Base-by-base conservation (phyloP, 140 eudicot species). In the Oenanthe javanica region DNA sequence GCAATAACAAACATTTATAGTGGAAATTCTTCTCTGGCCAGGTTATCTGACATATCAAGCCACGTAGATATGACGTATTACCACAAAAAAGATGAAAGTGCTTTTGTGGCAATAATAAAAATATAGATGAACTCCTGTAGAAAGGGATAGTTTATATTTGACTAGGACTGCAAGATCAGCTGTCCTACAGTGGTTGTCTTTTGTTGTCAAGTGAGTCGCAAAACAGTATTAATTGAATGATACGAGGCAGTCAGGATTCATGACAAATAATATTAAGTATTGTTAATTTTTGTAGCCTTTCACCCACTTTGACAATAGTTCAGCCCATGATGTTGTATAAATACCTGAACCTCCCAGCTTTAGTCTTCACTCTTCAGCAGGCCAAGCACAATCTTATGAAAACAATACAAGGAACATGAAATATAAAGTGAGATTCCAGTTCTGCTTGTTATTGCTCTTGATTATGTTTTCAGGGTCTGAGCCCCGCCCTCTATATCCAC, bases 371-470 rank as follows among this genome's bases (percentile, higher is more conserved):
- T 79, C 45, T 49, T 18, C 12, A 5, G 61, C 61, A 71, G 61
- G 51, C 51, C 59, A 71, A 43, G 36, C 43, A 67, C 21, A 18
- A 76, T 38, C 23, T 2, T 31, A 6, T 8, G 2, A 55, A 4
- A 47, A 23, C 23, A 42, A 42, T 43, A 43, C 12, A 18, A 76
- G 2, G 12, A 82, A 38, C 52, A 85, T 79, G 84, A 76, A 31
- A n/a, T n/a, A 40, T 19, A 80, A 36, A 25, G 38, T 61, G 70
- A 77, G 72, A 75, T 76, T 76, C 14, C 55, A 43, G 1, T 7
- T 72, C 10, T 78, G 55, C 43, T 45, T 78, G 45, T 15, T 78
- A 40, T 7, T 78, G 74, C 47, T 78, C 45, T 14, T 78, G 81
- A 64, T 78, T 21, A 23, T 27, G n/a, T 63, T 63, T 63, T 61